Percentiles rank a stretch among this genome's conserved stretches.
Evolutionary conservation across 2,329 filamentous ascomycete species (phyloP).

Genomic region (Incumbomyces delicatus): DNA sequence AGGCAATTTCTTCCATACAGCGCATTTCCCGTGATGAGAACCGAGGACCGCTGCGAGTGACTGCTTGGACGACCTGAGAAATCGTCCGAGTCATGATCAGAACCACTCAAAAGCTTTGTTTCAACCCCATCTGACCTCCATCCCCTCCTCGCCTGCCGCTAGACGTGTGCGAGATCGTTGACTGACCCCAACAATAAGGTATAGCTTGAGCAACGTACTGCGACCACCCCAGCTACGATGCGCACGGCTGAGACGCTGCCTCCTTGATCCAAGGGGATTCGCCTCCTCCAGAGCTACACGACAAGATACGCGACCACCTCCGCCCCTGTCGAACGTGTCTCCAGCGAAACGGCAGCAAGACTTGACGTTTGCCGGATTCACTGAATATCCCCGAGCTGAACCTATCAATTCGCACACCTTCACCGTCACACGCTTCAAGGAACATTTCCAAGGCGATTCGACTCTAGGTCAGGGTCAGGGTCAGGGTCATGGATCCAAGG

Average conservation of each 20-base stretch:
- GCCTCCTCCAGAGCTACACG: too few species aligned
- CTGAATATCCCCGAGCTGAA: slow-evolving; percentile 9
- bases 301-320: too few species aligned
- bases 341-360: neutral
- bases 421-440: too few species aligned
- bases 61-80: slow-evolving; percentile 28
- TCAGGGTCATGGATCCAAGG: too few species aligned
- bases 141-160: too few species aligned
- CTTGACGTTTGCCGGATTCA: neutral
- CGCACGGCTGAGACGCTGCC: neutral
- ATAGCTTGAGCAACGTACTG: neutral
- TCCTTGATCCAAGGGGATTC: neutral
- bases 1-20: too few species aligned
- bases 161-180: too few species aligned
- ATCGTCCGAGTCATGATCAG: slow-evolving; percentile 38
- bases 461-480: too few species aligned
- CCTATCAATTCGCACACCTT: neutral
- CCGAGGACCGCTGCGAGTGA: slow-evolving; percentile 62
- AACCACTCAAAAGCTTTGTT: slow-evolving; percentile 14
- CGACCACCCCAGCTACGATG: neutral
- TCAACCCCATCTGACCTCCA: neutral
- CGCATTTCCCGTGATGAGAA: slow-evolving; percentile 32
- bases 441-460: too few species aligned
- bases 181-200: neutral
- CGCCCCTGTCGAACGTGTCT: slow-evolving; percentile 1